Evolutionary conservation across 2,329 filamentous ascomycete species (phyloP), one percentile per base, ranked within the genome.

Genomic region (Colletotrichum euphorbiae): DNA sequence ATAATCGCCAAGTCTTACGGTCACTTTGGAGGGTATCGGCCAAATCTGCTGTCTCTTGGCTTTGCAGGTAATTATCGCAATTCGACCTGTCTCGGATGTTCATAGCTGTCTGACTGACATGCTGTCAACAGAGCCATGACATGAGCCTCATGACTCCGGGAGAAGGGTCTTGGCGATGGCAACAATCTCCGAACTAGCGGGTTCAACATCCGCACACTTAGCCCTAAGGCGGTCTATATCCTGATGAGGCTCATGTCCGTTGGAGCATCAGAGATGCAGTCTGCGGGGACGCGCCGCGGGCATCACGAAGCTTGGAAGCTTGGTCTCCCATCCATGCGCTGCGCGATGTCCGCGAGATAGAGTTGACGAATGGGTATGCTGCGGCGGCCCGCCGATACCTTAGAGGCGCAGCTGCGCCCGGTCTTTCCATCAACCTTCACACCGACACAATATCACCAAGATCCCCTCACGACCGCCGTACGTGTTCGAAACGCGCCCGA

Each of bases 401-500:
- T 11, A 6, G 38, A 40, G 59, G 51, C 60, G 64, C 52, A 67
- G 64, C 50, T 50, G 28, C 17, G 60, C 21, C 38, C 28, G 36
- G 45, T 19, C 33, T 40, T 31, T 24, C 7, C 1, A 24, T 40
- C 36, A 11, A 28, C n/a, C 6, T 19, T 12, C 21, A 36, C 21
- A 36, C 42, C 15, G 15, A 46, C 21, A 42, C 42, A 17, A 1
- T n/a, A 57, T 38, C 50, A 17, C 40, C 61, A 43, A 33, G 3
- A 12, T 45, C 36, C 42, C n/a, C 13, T 51, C 33, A 31, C 42
- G 7, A 17, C 38, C 19, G 52, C 21, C 17, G 12, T 24, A 12
- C 28, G 15, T 40, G 43, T 8, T 45, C 42, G 42, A 51, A 66
- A 66, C 42, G 28, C 12, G 21, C 19, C 31, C 21, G 19, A 58